Base-by-base conservation (phyloP, 768 basidiomycete species). In the Pleurotus salmoneostramineus region DNA sequence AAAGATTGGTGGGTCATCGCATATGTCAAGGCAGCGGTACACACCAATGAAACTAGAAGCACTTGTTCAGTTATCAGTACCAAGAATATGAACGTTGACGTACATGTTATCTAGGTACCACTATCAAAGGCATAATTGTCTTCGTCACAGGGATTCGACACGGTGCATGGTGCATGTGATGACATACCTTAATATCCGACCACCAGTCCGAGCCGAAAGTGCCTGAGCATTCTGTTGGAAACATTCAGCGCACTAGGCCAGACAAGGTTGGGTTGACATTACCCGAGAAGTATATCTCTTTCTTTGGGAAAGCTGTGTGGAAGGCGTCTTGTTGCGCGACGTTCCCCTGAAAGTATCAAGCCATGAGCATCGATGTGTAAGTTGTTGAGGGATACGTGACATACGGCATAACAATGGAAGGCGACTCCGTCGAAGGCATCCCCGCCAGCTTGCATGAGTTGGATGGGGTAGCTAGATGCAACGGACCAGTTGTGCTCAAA, bases 401-500 rank as follows among this genome's bases (percentile, higher is more conserved):
- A 44, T 61, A 71, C 75, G 6, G 68, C 72, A 58, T 92, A 90
- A 63, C 90, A 90, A 66, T 91, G 88, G 65, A 89, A 91, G 0
- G 84, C 72, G 10, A 84, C 87, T 3, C 89, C 89, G 12, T 78
- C 74, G 57, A 88, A 87, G 0, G 83, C 75, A 59, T 69, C 77
- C 2, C 71, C 73, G 4, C 81, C 82, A 47, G 79, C 74, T 65
- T 85, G 75, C 82, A 89, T 84, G 32, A 74, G 78, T 61, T 71
- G 81, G 1, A 86, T 76, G 0, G 89, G 84, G 61, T 91, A 91
- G 10, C 74, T 69, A 5, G 74, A 81, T 11, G 87, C 85, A 59
- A 83, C 78, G 51, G 77, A 72, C 90, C 90, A 92, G 64, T 92
- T 91, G 62, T 91, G 89, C 63, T 89, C 83, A 54, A 62, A 74